These are phyloP conservation scores for Saprolegnia diclina DNA, from an alignment of 352 stramenopile genomes.

Conservation along the genomic window DNA sequence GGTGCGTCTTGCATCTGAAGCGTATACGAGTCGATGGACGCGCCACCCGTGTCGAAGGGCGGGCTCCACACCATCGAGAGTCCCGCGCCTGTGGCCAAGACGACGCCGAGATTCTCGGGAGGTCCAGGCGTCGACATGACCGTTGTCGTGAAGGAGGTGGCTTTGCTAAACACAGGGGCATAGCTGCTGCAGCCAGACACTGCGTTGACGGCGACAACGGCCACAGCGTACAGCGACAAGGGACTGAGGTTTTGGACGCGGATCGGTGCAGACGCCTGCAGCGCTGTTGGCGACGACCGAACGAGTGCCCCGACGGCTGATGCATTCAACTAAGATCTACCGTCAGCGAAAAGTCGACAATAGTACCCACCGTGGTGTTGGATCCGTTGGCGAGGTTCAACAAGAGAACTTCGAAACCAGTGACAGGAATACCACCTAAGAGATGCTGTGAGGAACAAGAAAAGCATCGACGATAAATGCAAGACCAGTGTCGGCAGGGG, in stretches of 20 bases:
- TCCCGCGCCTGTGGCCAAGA: constrained; percentile 8
- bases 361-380: constrained; percentile 26
- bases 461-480: too few relatives aligned
- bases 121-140: not conserved
- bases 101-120: not conserved
- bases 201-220: not conserved
- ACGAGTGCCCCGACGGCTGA: not conserved
- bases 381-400: constrained; percentile 38
- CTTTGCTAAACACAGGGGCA: not conserved
- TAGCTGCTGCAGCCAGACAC: constrained; percentile 10
- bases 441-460: not conserved
- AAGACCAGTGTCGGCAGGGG: constrained; percentile 38
- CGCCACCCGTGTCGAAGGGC: constrained; percentile 11
- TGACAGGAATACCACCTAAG: constrained; percentile 43
- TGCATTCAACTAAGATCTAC: not conserved
- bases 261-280: not conserved
- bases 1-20: constrained; percentile 4
- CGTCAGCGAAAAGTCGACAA: constrained; percentile 41
- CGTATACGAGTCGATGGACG: constrained; percentile 10
- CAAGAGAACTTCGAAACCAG: constrained; percentile 38
- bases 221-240: not conserved
- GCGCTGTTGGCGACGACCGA: not conserved
- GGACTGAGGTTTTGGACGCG: not conserved
- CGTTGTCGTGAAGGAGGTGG: not conserved
- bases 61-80: constrained; percentile 4